Conservation (phyloP, 306 rosid species). For the Morella rubra region DNA sequence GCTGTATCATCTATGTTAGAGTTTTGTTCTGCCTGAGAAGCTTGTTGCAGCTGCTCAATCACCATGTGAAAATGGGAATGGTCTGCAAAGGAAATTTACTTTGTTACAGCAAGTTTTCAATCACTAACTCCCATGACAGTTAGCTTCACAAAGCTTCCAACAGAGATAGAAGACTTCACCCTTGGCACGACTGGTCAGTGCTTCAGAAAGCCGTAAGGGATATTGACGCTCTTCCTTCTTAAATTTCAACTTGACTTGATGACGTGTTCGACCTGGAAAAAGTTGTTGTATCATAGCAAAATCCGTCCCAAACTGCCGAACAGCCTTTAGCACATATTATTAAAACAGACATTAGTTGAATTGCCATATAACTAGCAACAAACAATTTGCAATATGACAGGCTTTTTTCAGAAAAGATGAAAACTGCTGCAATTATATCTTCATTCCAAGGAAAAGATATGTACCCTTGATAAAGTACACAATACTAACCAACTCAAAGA, state of each 20-base stretch:
- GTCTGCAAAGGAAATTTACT: conserved; percentile 41
- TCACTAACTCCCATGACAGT: background rate
- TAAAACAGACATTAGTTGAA: conserved; percentile 14
- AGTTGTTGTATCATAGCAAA: conserved; percentile 71
- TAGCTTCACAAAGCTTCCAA: background rate
- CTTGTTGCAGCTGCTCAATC: conserved; percentile 61
- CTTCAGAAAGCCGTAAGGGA: conserved; percentile 56
- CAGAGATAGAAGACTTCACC: conserved; percentile 43
- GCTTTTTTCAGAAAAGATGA: background rate
- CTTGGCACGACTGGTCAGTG: conserved; percentile 47
- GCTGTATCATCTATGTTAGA: conserved; percentile 39
- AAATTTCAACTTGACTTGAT: conserved; percentile 71
- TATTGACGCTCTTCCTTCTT: conserved; percentile 74
- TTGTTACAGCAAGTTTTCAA: background rate
- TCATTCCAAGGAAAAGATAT: background rate
- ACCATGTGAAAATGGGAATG: conserved; percentile 47
- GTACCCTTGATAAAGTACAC: background rate
- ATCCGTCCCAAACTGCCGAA: conserved; percentile 73
- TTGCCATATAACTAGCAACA: background rate
- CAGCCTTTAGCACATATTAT: conserved; percentile 43
- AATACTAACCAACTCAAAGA: background rate
- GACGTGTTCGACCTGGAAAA: conserved; percentile 65
- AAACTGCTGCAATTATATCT: background rate
- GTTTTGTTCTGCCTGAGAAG: conserved; percentile 56
- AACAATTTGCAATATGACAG: background rate